phyloP scores from a whole-genome alignment of 108 stramenopile genomes.

The Cylindrotheca fusiformis region DNA sequence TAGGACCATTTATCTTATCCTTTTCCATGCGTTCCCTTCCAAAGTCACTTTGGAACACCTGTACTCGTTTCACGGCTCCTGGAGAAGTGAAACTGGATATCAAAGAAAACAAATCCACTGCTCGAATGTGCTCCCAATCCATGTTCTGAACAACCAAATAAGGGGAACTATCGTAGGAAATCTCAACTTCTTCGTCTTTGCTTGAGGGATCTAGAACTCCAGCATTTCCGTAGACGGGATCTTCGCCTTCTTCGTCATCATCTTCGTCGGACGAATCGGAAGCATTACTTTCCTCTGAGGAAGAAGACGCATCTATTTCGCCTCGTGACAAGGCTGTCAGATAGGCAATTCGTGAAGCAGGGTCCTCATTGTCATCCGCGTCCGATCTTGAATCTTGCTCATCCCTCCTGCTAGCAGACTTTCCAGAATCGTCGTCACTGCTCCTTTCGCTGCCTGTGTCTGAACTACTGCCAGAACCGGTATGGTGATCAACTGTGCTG shows the following conservation, averaged over 20 bases:
- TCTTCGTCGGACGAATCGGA: constrained; percentile 47
- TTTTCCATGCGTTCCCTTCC: constrained; percentile 87
- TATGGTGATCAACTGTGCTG: constrained; percentile 15
- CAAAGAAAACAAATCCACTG: constrained; percentile 87
- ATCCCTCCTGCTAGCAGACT: constrained; percentile 7
- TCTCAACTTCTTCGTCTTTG: constrained; percentile 41
- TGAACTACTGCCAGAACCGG: neutral
- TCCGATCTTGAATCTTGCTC: constrained; percentile 8
- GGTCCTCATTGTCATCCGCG: constrained; percentile 41
- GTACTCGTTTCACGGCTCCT: constrained; percentile 67
- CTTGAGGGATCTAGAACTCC: constrained; percentile 74
- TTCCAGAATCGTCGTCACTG: constrained; percentile 4
- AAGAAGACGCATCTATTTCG: constrained; percentile 73
- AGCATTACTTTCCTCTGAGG: constrained; percentile 38
- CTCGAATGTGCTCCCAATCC: constrained; percentile 91
- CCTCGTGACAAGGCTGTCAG: constrained; percentile 91
- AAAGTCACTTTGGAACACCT: constrained; percentile 88
- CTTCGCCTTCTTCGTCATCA: constrained; percentile 41
- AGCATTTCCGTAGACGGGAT: constrained; percentile 56
- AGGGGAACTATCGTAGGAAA: constrained; percentile 53
- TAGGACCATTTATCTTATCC: constrained; percentile 77
- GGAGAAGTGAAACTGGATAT: constrained; percentile 84
- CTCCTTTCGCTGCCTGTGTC: constrained; percentile 8
- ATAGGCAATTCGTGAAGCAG: constrained; percentile 88
- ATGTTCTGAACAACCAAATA: constrained; percentile 83